Conservation (phyloP, 2,329 filamentous ascomycete species). For the Neofusicoccum kwambonambiense region DNA sequence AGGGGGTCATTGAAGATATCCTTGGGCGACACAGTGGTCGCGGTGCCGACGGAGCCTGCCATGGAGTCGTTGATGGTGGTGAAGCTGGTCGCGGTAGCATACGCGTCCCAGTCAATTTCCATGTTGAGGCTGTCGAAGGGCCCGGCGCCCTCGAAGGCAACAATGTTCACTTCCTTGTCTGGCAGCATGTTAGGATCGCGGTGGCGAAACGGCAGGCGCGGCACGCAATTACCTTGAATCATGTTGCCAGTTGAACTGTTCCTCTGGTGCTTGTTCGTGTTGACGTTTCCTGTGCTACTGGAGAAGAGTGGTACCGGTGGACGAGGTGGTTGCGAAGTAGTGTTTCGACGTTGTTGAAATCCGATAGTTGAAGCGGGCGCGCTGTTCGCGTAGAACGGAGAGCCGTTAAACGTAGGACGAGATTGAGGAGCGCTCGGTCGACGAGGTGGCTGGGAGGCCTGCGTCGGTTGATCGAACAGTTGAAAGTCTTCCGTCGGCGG, state of each 20-base stretch:
- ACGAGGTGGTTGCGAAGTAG: conserved; percentile 52
- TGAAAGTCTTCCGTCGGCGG: conserved; percentile 70
- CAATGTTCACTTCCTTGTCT: conserved; percentile 17
- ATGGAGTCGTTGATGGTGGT: conserved; percentile 46
- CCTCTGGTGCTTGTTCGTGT: conserved; percentile 31
- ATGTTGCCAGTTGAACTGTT: conserved; percentile 31
- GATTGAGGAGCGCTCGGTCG: conserved; percentile 53
- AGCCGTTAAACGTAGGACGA: conserved; percentile 60
- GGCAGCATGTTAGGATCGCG: neutral
- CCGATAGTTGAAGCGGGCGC: conserved; percentile 60
- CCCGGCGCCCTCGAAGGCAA: conserved; percentile 5
- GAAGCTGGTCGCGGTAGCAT: conserved; percentile 29
- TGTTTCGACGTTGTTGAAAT: conserved; percentile 50
- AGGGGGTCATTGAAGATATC: conserved; percentile 72
- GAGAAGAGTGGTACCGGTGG: conserved; percentile 73
- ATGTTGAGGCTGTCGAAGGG: conserved; percentile 19
- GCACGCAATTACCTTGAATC: conserved; percentile 30
- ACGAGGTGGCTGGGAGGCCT: conserved; percentile 46
- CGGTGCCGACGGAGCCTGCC: conserved; percentile 26
- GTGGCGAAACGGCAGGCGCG: neutral
- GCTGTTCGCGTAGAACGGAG: conserved; percentile 67
- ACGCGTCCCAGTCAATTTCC: conserved; percentile 27
- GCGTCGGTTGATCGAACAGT: conserved; percentile 61
- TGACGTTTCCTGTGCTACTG: conserved; percentile 53
- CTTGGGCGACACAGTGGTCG: conserved; percentile 74